These are phyloP conservation scores for Colletotrichum tanaceti DNA, from an alignment of 2,329 filamentous ascomycete species.

Conservation along the genomic window DNA sequence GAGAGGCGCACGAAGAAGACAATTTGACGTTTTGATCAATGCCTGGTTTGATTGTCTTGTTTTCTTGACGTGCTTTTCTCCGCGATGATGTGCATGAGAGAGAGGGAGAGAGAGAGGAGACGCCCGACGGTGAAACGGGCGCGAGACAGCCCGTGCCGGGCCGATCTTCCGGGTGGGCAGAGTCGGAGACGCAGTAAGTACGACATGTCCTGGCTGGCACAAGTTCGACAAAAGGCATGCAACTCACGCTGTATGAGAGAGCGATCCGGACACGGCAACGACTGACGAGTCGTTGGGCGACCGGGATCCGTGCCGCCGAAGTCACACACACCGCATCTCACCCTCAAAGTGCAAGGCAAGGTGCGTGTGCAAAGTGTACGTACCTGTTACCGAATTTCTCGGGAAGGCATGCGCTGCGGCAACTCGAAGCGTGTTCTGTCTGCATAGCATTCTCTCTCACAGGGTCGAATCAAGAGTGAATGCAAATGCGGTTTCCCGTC, in stretches of 20 bases:
- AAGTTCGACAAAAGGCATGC: too few species aligned
- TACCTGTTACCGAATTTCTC: neutral
- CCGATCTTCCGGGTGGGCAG: neutral
- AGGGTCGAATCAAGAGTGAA: neutral
- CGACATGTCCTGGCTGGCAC: too few species aligned
- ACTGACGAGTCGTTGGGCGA: neutral
- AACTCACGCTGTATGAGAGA: too few species aligned
- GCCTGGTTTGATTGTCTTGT: neutral
- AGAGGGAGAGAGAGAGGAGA: too few species aligned
- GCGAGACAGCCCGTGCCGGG: neutral
- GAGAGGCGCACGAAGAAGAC: neutral
- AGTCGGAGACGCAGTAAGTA: neutral
- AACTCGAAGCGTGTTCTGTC: neutral
- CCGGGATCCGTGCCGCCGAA: neutral
- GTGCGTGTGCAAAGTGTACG: too few species aligned
- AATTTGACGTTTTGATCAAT: neutral
- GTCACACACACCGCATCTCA: too few species aligned
- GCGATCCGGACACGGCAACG: neutral
- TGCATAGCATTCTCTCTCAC: neutral
- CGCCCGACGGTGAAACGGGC: neutral
- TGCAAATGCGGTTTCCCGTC: neutral
- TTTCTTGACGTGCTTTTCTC: neutral
- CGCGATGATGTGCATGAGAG: neutral
- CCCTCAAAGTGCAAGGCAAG: too few species aligned
- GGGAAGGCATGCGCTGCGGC: conserved; percentile 4